Evolutionary conservation across 768 basidiomycete genomes (phyloP), one percentile per base, ranked within the genome.

Genomic region (Suillus luteus): DNA sequence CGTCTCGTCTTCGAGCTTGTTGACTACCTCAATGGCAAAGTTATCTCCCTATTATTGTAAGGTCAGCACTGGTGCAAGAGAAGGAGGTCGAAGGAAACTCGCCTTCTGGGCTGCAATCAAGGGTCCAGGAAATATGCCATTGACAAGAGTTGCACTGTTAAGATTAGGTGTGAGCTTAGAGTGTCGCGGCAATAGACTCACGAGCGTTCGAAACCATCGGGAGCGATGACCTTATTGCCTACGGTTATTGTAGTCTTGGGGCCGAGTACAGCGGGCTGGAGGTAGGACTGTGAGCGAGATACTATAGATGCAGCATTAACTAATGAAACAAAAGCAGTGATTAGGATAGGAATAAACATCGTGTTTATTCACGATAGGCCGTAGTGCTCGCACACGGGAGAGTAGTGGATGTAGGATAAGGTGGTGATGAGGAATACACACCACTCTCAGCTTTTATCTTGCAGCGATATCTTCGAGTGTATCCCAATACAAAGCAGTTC

Each of bases 291-390:
- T 41, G 40, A 64, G 62, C 65, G 71, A 22, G 64, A 65, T 52
- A 71, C 60, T 19, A 73, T 66, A 17, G 63, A 59, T 35, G 63
- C 73, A 38, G 69, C 71, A 59, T 65, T 31, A 24, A 52, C 15
- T 17, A 57, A 48, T 2, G 64, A 54, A 27, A 66, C 19, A 44
- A 64, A 19, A 5, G 69, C 65, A 17, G 69, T 10, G 5, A 52
- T 59, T 49, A 63, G 14, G 15, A 66, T 35, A 37, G 38, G 35
- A 59, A 35, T 44, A 59, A 61, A 38, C 72, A 73, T 74, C 10
- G 24, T 57, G 15, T 10, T 57, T 24, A 40, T 57, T 57, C 9
- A 17, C 37, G 22, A 57, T 57, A 15, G 31, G 37, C 37, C 37
- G 22, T 38, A 27, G 24, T 27, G 24, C 15, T 40, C 24, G 15